Evolutionary conservation across 768 basidiomycete genomes (phyloP).

Genomic region (Lentinula sp.): DNA sequence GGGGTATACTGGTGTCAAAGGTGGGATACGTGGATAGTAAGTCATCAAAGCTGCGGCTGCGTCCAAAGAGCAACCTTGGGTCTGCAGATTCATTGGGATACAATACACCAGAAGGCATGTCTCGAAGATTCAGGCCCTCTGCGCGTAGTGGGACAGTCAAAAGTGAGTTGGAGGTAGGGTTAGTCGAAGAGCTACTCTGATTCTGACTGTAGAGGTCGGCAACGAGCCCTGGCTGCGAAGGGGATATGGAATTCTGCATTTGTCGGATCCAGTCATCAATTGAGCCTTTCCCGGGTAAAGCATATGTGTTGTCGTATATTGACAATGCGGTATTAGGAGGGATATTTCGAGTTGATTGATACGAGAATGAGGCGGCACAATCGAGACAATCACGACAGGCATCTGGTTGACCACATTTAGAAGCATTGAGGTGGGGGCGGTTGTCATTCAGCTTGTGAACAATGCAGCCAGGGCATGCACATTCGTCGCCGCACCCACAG

Average conservation of each 20-base stretch:
- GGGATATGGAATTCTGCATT: constrained; percentile 3
- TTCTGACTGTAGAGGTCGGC: not conserved
- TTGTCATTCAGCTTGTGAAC: constrained; percentile 22
- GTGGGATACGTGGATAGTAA: not conserved
- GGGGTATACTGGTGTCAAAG: not conserved
- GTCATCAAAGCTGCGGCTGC: not conserved
- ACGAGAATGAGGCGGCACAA: constrained; percentile 37
- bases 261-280: constrained; percentile 65
- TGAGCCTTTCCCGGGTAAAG: constrained; percentile 12
- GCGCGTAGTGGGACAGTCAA: not conserved
- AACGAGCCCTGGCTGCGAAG: not conserved
- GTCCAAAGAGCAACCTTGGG: not conserved
- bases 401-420: constrained; percentile 28
- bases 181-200: not conserved
- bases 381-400: constrained; percentile 51
- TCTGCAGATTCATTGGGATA: not conserved
- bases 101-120: not conserved
- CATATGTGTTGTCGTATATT: constrained; percentile 11
- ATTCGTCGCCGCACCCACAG: constrained; percentile 39
- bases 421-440: constrained; percentile 25
- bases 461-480: constrained; percentile 36
- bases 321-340: constrained; percentile 36
- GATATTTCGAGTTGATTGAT: constrained; percentile 26
- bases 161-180: not conserved
- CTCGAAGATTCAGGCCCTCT: not conserved